Conservation (phyloP, 352 stramenopile species). For the Globisporangium spiculum region DNA sequence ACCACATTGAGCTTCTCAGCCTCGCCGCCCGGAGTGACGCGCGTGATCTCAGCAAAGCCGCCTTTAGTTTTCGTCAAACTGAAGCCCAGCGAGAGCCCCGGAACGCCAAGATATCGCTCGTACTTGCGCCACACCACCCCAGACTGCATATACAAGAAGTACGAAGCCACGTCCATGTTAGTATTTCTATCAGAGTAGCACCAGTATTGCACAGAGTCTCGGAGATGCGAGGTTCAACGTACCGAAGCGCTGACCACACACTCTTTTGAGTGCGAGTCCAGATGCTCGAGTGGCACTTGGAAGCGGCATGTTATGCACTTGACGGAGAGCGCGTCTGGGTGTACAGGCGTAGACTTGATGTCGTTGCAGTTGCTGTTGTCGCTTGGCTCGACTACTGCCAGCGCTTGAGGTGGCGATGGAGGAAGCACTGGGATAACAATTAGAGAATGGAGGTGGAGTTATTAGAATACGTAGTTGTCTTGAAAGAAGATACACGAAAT, state of each 20-base stretch:
- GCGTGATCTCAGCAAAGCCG: conserved; percentile 69
- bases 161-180: not conserved
- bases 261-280: conserved; percentile 61
- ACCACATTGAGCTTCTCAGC: conserved; percentile 61
- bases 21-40: conserved; percentile 49
- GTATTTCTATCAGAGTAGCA: not conserved
- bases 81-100: conserved; percentile 53
- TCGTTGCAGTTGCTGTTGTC: conserved; percentile 4
- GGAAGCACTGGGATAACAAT: conserved; percentile 2
- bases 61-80: conserved; percentile 66
- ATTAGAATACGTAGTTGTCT: not conserved
- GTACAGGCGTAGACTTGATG: conserved; percentile 1
- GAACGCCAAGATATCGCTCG: conserved; percentile 44
- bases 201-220: not conserved
- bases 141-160: conserved; percentile 17
- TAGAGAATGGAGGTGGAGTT: conserved; percentile 2
- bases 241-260: conserved; percentile 51
- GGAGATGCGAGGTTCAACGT: conserved; percentile 9
- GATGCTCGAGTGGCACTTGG: conserved; percentile 38
- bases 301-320: conserved; percentile 74
- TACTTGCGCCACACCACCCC: conserved; percentile 59
- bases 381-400: not conserved
- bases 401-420: not conserved
- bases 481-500: not conserved
- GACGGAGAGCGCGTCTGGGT: conserved; percentile 25